phyloP scores from a whole-genome alignment of 352 stramenopile species.

The Phytopythium litorale region DNA sequence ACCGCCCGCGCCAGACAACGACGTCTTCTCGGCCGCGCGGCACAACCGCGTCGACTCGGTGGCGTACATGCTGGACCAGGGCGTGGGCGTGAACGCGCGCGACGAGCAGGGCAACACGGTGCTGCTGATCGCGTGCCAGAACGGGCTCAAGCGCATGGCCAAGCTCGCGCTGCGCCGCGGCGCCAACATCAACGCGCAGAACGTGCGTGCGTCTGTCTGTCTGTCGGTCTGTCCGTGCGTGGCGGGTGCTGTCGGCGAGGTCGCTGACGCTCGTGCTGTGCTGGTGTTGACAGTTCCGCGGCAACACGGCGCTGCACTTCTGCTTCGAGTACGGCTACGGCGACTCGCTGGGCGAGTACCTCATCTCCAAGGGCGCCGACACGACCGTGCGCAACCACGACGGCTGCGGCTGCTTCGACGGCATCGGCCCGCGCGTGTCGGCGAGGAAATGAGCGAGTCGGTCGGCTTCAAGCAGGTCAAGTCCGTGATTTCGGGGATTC shows the following conservation, averaged over 20 bases:
- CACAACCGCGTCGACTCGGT: constrained; percentile 87
- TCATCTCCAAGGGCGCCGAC: constrained; percentile 87
- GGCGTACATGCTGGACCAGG: constrained; percentile 79
- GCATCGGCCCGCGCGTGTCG: constrained; percentile 38
- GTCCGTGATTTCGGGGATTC: too few relatives aligned
- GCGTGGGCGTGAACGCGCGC: constrained; percentile 69
- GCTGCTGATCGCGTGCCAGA: constrained; percentile 87
- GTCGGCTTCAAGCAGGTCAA: too few relatives aligned
- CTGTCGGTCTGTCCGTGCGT: background rate
- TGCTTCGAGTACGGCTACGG: constrained; percentile 89
- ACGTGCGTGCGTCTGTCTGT: constrained; percentile 31
- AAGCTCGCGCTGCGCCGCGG: constrained; percentile 83
- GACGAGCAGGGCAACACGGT: constrained; percentile 86
- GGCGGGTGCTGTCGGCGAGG: too few relatives aligned
- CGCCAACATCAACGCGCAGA: constrained; percentile 86
- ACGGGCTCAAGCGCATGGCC: constrained; percentile 87
- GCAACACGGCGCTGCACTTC: constrained; percentile 90
- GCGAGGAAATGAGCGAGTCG: constrained; percentile 18
- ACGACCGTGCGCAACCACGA: constrained; percentile 65
- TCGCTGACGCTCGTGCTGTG: background rate
- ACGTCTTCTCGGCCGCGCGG: constrained; percentile 83
- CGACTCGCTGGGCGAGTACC: constrained; percentile 82
- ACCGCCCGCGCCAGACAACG: constrained; percentile 42
- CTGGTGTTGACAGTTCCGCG: constrained; percentile 37
- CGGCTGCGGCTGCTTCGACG: constrained; percentile 58